Evolutionary conservation across 768 basidiomycete species (phyloP).

Genomic region (Suillus variegatus): DNA sequence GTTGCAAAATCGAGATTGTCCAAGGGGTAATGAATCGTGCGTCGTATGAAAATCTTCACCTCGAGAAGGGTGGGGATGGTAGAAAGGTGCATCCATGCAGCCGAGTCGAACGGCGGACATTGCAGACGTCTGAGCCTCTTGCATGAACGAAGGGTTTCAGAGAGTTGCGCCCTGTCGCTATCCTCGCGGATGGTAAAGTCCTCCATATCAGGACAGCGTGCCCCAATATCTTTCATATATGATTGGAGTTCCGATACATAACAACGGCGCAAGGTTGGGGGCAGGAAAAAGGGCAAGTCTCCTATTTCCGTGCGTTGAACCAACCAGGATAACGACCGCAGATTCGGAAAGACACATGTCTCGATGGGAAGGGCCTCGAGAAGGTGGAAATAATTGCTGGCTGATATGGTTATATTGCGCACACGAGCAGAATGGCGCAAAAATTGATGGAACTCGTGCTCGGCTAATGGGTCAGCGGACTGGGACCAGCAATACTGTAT

Average conservation of each 20-base stretch:
- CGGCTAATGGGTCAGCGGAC: not conserved
- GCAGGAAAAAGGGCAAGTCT: not conserved
- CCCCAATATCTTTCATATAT: not conserved
- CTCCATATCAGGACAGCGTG: not conserved
- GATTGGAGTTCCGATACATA: no score
- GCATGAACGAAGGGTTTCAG: not conserved
- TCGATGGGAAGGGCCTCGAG: not conserved
- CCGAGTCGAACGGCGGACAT: not conserved
- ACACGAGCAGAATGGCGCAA: constrained; percentile 1
- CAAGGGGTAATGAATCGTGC: not conserved
- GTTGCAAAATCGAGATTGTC: not conserved
- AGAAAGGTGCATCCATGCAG: constrained; percentile 4
- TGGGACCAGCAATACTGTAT: not conserved
- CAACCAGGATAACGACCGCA: not conserved
- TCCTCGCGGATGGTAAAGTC: not conserved
- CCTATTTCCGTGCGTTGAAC: no score
- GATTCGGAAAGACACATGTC: not conserved
- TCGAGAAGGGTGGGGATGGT: not conserved
- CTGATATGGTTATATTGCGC: not conserved
- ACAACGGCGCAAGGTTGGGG: not conserved
- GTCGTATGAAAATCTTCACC: not conserved
- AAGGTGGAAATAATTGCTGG: not conserved
- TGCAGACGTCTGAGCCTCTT: not conserved
- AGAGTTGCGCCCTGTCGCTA: not conserved
- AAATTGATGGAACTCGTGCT: not conserved